A percentile compares a stretch with the other conserved stretches of the same genome.
phyloP scores from a whole-genome alignment of 805 yeast genomes.

The Suhomyces xylopsoci region DNA sequence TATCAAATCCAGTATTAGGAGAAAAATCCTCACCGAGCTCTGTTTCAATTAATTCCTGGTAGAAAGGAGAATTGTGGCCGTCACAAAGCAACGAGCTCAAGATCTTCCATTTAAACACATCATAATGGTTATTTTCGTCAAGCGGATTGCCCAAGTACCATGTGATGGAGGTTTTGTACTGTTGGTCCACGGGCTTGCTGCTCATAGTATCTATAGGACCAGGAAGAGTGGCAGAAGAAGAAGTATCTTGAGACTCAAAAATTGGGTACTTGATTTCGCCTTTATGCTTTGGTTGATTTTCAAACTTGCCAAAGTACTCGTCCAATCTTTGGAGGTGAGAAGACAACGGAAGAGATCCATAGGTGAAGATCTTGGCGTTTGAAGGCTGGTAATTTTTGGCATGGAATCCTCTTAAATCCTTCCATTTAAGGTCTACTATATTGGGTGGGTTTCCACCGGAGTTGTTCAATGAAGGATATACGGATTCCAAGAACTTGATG shows the following conservation, averaged over 20 bases:
- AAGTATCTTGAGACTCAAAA: conserved; percentile 11
- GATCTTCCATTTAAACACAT: conserved; percentile 68
- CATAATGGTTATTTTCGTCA: conserved; percentile 51
- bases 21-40: conserved; percentile 84
- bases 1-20: conserved; percentile 84
- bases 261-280: conserved; percentile 46
- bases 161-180: conserved; percentile 77
- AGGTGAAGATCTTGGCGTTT: conserved; percentile 81
- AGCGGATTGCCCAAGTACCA: conserved; percentile 81
- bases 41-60: conserved; percentile 80
- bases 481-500: conserved; percentile 75
- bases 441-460: conserved; percentile 91
- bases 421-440: conserved; percentile 72
- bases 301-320: conserved; percentile 49
- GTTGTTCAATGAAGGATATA: conserved; percentile 81
- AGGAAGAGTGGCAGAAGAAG: conserved; percentile 27
- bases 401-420: conserved; percentile 78
- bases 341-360: conserved; percentile 70
- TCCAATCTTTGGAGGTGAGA: conserved; percentile 59
- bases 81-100: conserved; percentile 71
- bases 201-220: conserved; percentile 74
- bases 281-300: conserved; percentile 35
- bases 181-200: conserved; percentile 62
- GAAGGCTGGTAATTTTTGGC: conserved; percentile 79
- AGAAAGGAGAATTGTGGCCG: conserved; percentile 90